Evolutionary conservation across 352 stramenopile species (phyloP), one percentile per base, ranked within the genome.

Genomic region (Nannochloropsis limnetica): DNA sequence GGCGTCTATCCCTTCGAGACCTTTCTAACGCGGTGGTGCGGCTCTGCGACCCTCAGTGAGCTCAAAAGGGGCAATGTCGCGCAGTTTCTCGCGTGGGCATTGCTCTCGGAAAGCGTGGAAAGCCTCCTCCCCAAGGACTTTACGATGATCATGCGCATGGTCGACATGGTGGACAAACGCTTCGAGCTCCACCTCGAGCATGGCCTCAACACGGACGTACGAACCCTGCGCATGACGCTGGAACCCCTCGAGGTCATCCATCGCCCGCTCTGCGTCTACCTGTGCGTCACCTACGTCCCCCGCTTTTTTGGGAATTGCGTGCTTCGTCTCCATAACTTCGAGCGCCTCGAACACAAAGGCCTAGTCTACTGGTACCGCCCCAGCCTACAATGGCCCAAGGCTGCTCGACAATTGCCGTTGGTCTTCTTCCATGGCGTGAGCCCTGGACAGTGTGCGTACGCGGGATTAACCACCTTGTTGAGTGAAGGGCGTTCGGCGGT

Each of bases 341-440:
- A 81, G 22, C 79, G 83, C 4, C 32, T 80, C 17, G 29, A 81
- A 15, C 67, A 81, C 31, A 49, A 81, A 20, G 82, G 83, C 83
- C 74, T 82, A 25, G n/a, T 69, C 23, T 85, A 85, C 27, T 85
- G 83, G 83, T 68, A 85, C 68, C 29, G 80, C 17, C 61, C 44
- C 14, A 67, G 49, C 22, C 44, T 1, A 61, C 11, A 49, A 67
- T 68, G 32, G 74, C 74, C 74, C n/a, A 61, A 29, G 14, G 20
- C 37, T 17, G 28, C 23, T 15, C 61, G 79, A 29, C 29, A 61
- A 11, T 23, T 80, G 17, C 83, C 83, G 17, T 49, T 85, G 20
- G 80, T 85, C 8, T 82, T 85, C 68, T 85, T 85, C 43, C 83
- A 85, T 68, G 83, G 83, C 20, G 83, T 85, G 44, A 81, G 83